Evolutionary conservation across 1,284 basidiomycete species (phyloP).

Genomic region (Ceratobasidium papillatum): DNA sequence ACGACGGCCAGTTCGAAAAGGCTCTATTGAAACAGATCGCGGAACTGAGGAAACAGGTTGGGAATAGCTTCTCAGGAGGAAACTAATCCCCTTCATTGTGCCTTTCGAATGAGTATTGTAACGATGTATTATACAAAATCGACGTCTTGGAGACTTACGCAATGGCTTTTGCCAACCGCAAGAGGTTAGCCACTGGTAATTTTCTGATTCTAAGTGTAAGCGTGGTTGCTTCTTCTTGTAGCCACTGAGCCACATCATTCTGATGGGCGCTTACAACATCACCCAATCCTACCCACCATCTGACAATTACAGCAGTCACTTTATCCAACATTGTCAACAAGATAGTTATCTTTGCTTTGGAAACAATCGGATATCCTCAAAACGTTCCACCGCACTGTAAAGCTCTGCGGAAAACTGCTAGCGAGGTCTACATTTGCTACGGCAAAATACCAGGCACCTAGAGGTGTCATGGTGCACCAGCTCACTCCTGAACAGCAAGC

Average conservation of each 20-base stretch:
- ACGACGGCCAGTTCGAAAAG: constrained; percentile 60
- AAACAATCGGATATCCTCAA: no score
- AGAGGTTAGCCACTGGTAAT: background rate
- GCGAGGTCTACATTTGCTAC: background rate
- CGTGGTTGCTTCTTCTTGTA: no score
- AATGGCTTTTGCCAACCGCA: background rate
- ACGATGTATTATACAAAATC: background rate
- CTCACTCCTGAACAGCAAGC: constrained; percentile 40
- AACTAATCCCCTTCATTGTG: background rate
- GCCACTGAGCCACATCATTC: no score
- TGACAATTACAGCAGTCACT: no score
- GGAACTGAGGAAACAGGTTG: constrained; percentile 66
- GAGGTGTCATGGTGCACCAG: constrained; percentile 5
- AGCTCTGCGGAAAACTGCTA: background rate
- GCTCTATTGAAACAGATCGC: constrained; percentile 67
- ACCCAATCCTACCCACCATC: no score
- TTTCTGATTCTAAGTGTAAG: no score
- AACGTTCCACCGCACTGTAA: background rate
- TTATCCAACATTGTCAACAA: no score
- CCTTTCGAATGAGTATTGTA: background rate
- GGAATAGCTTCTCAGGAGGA: background rate
- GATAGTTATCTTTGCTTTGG: no score
- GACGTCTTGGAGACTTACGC: background rate
- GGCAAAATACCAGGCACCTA: no score
- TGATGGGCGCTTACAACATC: no score